Evolutionary conservation across 139 green algal species (phyloP).

Genomic region (Picochlorum sp.): DNA sequence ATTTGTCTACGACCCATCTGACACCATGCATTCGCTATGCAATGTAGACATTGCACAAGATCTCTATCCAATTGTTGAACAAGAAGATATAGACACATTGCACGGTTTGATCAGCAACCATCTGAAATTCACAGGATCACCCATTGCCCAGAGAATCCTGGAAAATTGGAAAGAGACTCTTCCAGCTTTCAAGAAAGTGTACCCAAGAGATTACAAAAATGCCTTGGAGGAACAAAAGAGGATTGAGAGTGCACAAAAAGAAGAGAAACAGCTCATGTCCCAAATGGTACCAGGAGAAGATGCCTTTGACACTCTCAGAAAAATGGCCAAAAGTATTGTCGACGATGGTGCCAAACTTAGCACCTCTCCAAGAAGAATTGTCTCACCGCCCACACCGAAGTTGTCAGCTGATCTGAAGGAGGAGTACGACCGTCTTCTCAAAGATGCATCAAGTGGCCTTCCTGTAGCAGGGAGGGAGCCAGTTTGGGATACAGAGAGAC

Average conservation of each 20-base stretch:
- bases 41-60: conserved; percentile 66
- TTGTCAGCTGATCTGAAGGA: conserved; percentile 16
- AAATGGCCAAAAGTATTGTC: conserved; percentile 35
- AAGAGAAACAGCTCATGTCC: conserved; percentile 44
- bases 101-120: conserved; percentile 75
- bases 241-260: conserved; percentile 40
- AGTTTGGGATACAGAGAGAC: conserved; percentile 63
- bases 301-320: conserved; percentile 80
- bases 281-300: conserved; percentile 31
- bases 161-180: conserved; percentile 52
- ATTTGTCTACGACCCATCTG: conserved; percentile 79
- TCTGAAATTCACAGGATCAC: conserved; percentile 63
- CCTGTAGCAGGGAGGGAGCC: conserved; percentile 32
- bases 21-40: conserved; percentile 43
- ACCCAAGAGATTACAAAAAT: conserved; percentile 58
- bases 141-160: conserved; percentile 54
- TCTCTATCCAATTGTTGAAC: conserved; percentile 56
- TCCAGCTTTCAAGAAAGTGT: conserved; percentile 66
- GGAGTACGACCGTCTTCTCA: conserved; percentile 35
- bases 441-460: conserved; percentile 46
- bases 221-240: conserved; percentile 50
- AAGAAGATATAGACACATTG: conserved; percentile 43
- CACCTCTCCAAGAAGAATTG: not conserved
- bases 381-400: not conserved
- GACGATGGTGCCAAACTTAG: not conserved